These are phyloP conservation scores for Barnettozyma pratensis DNA, from an alignment of 805 yeast species.

Conservation along the genomic window DNA sequence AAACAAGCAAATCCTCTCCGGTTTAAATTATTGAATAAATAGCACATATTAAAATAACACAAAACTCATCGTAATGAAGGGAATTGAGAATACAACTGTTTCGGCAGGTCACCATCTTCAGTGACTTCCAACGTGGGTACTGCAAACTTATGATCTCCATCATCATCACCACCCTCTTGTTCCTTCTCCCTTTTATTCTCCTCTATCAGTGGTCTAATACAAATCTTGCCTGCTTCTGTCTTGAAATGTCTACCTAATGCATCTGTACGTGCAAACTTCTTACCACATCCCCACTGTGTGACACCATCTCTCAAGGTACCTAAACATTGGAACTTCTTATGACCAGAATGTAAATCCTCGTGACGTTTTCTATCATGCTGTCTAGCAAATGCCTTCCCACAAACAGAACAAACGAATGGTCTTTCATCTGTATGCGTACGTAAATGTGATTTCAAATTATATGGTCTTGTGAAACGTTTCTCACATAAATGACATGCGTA, in stretches of 20 bases:
- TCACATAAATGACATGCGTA: conserved; percentile 81
- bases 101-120: not conserved
- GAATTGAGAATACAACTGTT: not conserved
- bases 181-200: conserved; percentile 38
- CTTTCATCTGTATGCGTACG: conserved; percentile 87
- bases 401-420: conserved; percentile 65
- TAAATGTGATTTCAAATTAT: conserved; percentile 85
- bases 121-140: not conserved
- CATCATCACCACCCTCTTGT: not conserved
- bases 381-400: conserved; percentile 80
- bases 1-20: too few species aligned
- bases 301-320: conserved; percentile 55
- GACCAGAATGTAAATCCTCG: conserved; percentile 71
- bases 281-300: conserved; percentile 72
- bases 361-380: conserved; percentile 76
- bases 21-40: too few species aligned
- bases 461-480: conserved; percentile 86
- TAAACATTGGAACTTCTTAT: conserved; percentile 66
- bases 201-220: conserved; percentile 63
- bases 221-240: conserved; percentile 71
- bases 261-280: conserved; percentile 74
- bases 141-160: not conserved
- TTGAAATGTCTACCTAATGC: conserved; percentile 75
- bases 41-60: too few species aligned
- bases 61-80: not conserved